Base-by-base conservation (phyloP, 768 basidiomycete species). In the Gymnopilus junonius region DNA sequence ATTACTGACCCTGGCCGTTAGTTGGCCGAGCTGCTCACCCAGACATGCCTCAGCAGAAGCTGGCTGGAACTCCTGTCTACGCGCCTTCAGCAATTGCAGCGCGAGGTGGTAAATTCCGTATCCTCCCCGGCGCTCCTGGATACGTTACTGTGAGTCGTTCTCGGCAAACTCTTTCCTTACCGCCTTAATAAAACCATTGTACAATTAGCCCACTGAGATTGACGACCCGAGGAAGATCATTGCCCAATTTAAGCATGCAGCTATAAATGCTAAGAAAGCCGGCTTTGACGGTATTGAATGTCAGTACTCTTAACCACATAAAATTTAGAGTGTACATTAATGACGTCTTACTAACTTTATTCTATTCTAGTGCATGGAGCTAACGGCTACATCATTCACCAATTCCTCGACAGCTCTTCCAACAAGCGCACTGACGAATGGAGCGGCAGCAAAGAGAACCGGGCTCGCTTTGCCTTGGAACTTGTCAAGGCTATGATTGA, bases 101-200 rank as follows among this genome's bases (percentile, higher is more conserved):
- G 12, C 23, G 48, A 32, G 48, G 48, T n/a, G 48, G 48, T 51
- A 51, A 51, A 51, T 51, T 51, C 48, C 48, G 48, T 20, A 51
- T 23, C 48, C 48, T 51, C 29, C 48, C 48, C 17, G 48, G 48
- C 8, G 48, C 48, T 32, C 48, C 48, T 20, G 48, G 48, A 8
- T 51, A 51, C 31, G 48, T 51, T 17, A 32, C 48, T n/a, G 48
- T 51, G 17, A 32, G 27, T 32, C 1, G 1, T 10, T 8, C 17
- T 29, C 15, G 7, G 14, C 29, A 7, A n/a, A 31, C 48, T n/a
- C 15, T 17, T 8, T 51, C 5, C 14, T n/a, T 10, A 10, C 48
- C 23, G 17, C 21, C 15, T n/a, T 42, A 20, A 42, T 42, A 17
- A 3, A n/a, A 29, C 29, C 6, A 32, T 5, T 31, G 0, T 8